phyloP scores from a whole-genome alignment of 202 grass and related monocot species.

The Panicum virgatum region DNA sequence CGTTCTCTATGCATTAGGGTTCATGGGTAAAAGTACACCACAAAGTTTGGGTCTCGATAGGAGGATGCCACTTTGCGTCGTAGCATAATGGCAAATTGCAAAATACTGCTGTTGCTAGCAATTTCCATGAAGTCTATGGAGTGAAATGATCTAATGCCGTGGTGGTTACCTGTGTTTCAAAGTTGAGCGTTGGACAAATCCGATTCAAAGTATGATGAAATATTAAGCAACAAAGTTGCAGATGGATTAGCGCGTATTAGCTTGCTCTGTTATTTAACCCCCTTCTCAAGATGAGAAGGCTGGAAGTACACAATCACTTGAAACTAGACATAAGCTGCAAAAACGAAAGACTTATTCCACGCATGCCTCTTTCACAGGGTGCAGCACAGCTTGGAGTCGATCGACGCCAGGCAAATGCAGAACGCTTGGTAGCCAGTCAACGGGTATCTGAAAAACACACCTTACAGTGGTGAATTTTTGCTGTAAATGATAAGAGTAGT shows the following conservation, averaged over 20 bases:
- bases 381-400: constrained; percentile 89
- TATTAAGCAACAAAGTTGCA: no score
- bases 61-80: background rate
- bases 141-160: no score
- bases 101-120: background rate
- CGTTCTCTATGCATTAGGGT: background rate
- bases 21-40: no score
- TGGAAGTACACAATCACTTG: no score
- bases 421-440: constrained; percentile 94
- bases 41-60: background rate
- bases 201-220: background rate
- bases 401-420: constrained; percentile 86
- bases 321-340: background rate
- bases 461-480: background rate
- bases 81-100: background rate
- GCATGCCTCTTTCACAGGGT: constrained; percentile 41
- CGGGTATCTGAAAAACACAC: constrained; percentile 53
- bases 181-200: no score
- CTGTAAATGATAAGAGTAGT: background rate
- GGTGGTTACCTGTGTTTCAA: no score
- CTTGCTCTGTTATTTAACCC: no score
- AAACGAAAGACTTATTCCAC: background rate
- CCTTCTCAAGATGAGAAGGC: no score
- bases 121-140: no score
- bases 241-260: no score